phyloP scores from a whole-genome alignment of 805 yeast genomes.

The Priceomyces medius region DNA sequence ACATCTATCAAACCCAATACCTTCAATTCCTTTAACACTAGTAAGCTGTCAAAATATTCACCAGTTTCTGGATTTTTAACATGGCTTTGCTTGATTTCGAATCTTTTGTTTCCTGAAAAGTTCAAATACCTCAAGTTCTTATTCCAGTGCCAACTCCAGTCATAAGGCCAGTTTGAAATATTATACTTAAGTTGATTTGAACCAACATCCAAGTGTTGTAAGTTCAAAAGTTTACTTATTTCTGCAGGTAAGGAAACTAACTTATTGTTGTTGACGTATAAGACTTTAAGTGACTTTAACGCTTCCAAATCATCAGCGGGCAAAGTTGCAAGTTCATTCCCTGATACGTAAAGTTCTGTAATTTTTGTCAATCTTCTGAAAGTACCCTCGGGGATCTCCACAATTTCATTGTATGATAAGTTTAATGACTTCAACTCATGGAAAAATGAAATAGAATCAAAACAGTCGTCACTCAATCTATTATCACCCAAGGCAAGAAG shows the following conservation, averaged over 20 bases:
- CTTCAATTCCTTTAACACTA: constrained; percentile 61
- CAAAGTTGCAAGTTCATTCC: constrained; percentile 72
- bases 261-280: constrained; percentile 80
- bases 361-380: constrained; percentile 55
- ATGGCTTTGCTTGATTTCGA: constrained; percentile 76
- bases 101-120: constrained; percentile 87
- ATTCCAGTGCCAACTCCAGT: constrained; percentile 97
- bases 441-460: constrained; percentile 63
- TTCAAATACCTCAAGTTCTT: constrained; percentile 73
- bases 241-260: constrained; percentile 88
- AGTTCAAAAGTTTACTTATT: constrained; percentile 59
- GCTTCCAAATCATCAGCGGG: constrained; percentile 83
- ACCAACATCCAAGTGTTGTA: constrained; percentile 83
- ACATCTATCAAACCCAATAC: constrained; percentile 92
- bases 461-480: constrained; percentile 72
- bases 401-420: constrained; percentile 77
- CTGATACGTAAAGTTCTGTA: constrained; percentile 72
- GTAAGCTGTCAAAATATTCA: constrained; percentile 67
- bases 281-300: constrained; percentile 54
- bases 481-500: constrained; percentile 77
- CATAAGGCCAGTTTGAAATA: constrained; percentile 91
- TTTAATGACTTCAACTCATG: constrained; percentile 62
- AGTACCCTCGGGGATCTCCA: constrained; percentile 80
- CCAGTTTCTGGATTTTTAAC: constrained; percentile 53
- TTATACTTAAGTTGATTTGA: constrained; percentile 88